Evolutionary conservation across 306 rosid species (phyloP).

Genomic region (Ormosia semicastrata): DNA sequence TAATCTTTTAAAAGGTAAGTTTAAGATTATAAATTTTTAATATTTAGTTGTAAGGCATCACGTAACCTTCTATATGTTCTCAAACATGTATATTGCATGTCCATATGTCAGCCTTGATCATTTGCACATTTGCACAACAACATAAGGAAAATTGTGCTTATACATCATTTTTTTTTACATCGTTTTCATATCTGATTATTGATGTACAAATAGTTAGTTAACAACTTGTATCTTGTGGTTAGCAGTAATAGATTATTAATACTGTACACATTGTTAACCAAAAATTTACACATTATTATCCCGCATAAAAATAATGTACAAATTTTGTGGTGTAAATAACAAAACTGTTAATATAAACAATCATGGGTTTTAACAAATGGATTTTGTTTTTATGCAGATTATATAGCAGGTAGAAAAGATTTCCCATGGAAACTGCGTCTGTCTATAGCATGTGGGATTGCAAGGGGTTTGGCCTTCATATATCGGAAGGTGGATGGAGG

Average conservation of each 20-base stretch:
- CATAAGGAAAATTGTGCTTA: not conserved
- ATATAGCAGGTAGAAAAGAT: constrained; percentile 46
- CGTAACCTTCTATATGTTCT: not conserved
- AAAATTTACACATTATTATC: not conserved
- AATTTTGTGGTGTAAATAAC: no score
- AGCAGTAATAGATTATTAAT: no score
- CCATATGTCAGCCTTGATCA: not conserved
- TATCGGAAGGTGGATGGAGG: constrained; percentile 34
- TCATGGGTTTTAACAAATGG: not conserved
- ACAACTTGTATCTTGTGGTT: not conserved
- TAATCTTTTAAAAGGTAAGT: constrained; percentile 63
- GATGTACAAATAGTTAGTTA: no score
- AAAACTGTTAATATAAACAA: not conserved
- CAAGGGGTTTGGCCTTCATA: constrained; percentile 63
- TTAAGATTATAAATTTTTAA: not conserved
- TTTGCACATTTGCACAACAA: not conserved
- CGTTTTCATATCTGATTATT: no score
- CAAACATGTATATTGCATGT: not conserved
- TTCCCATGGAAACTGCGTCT: constrained; percentile 63
- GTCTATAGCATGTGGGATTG: constrained; percentile 65
- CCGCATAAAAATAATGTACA: not conserved
- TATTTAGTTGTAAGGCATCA: not conserved
- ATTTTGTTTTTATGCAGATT: constrained; percentile 41
- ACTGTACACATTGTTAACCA: not conserved
- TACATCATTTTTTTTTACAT: no score